A percentile compares a stretch with the other conserved stretches of the same genome.
Conservation (phyloP, 2,329 filamentous ascomycete species). For the Fusarium robinianum region DNA sequence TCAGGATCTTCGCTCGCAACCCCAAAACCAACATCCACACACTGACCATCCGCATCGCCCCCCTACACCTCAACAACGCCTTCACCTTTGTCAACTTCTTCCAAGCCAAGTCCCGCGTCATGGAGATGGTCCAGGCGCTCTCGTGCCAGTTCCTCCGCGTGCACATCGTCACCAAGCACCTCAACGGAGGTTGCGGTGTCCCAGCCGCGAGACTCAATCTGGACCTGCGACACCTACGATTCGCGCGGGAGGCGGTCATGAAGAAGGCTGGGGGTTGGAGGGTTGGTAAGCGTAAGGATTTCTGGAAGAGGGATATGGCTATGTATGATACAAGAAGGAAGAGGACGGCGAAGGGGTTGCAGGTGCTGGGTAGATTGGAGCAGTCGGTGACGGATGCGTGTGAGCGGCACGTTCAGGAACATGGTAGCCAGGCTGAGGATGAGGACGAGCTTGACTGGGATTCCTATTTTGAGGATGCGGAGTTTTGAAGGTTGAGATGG, state of each 20-base stretch:
- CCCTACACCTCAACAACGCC: conserved; percentile 18
- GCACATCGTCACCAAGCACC: conserved; percentile 38
- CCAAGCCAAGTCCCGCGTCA: conserved; percentile 32
- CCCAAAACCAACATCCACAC: conserved; percentile 43
- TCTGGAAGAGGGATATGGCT: conserved; percentile 10
- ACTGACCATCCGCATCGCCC: conserved; percentile 49
- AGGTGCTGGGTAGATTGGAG: conserved; percentile 5
- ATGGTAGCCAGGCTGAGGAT: neutral
- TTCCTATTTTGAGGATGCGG: neutral
- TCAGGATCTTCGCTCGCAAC: conserved; percentile 42
- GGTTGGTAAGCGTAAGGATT: conserved; percentile 9
- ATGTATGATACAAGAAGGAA: conserved; percentile 9
- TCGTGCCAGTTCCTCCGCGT: conserved; percentile 45
- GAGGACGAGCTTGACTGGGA: conserved; percentile 1
- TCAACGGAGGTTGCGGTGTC: conserved; percentile 7
- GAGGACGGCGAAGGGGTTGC: neutral
- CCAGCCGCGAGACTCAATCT: conserved; percentile 10
- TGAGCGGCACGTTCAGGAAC: conserved; percentile 10
- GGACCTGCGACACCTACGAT: conserved; percentile 18
- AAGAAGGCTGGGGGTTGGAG: conserved; percentile 1
- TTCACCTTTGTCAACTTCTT: conserved; percentile 48
- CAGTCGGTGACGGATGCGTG: conserved; percentile 16
- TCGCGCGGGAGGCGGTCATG: conserved; percentile 11
- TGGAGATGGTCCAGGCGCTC: conserved; percentile 39
- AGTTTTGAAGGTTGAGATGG: conserved; percentile 1